Evolutionary conservation across 148 eudicot genomes (phyloP).

Genomic region (Rhododendron henanense): DNA sequence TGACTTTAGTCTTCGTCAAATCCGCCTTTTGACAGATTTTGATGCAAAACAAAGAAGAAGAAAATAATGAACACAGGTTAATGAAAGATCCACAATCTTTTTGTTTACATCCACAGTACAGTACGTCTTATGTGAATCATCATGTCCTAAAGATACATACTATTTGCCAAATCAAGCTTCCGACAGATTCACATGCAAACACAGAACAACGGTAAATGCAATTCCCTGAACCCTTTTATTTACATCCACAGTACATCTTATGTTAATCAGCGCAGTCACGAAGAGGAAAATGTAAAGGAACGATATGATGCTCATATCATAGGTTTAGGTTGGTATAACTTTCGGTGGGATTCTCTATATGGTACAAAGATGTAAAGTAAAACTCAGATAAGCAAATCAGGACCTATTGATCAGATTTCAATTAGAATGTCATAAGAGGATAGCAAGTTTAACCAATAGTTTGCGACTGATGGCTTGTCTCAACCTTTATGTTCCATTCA

Average conservation of each 20-base stretch:
- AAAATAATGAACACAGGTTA: not conserved
- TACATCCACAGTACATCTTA: not conserved
- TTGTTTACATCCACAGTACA: not conserved
- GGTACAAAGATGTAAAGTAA: not conserved
- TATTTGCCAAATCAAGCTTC: not conserved
- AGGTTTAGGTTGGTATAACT: not conserved
- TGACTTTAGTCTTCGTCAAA: not conserved
- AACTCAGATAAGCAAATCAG: not conserved
- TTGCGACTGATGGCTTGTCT: not conserved
- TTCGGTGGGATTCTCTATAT: not conserved
- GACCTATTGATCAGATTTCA: not conserved
- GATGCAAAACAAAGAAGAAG: not conserved
- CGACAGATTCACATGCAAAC: not conserved
- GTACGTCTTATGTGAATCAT: not conserved
- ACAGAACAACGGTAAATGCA: not conserved
- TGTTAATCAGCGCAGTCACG: not conserved
- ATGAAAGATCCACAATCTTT: not conserved
- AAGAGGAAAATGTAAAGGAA: not conserved
- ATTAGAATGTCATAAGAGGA: not conserved
- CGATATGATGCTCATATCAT: not conserved
- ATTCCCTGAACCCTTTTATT: not conserved
- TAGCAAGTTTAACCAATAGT: not conserved
- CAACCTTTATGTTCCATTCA: not conserved
- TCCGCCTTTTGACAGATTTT: not conserved
- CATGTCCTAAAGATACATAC: not conserved